phyloP scores from a whole-genome alignment of 1,284 basidiomycete genomes.

The Ganoderma boninense region DNA sequence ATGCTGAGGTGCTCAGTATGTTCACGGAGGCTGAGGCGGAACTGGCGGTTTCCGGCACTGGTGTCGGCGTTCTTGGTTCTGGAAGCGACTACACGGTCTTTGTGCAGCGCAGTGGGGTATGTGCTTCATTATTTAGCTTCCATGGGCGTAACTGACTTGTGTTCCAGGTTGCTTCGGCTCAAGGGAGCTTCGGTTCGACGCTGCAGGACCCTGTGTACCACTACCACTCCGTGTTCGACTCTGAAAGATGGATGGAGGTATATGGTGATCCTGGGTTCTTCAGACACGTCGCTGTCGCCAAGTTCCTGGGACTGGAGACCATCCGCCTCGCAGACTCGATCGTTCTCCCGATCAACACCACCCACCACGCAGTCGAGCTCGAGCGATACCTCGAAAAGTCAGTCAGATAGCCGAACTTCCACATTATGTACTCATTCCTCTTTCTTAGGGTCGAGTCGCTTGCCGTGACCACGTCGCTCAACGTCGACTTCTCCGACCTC shows the following conservation, averaged over 20 bases:
- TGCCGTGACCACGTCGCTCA: slow-evolving; percentile 35
- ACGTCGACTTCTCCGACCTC: slow-evolving; percentile 44
- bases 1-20: slow-evolving; percentile 36
- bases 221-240: slow-evolving; percentile 83
- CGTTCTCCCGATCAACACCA: slow-evolving; percentile 78
- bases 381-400: slow-evolving; percentile 58
- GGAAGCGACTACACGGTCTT: slow-evolving; percentile 86
- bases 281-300: slow-evolving; percentile 68
- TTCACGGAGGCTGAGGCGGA: slow-evolving; percentile 37
- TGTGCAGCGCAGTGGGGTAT: slow-evolving; percentile 61
- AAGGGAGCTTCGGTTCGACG: slow-evolving; percentile 57
- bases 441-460: slow-evolving; percentile 43
- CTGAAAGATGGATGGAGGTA: slow-evolving; percentile 72
- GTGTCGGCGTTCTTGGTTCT: slow-evolving; percentile 55
- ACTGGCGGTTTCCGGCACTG: slow-evolving; percentile 37
- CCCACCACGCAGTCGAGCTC: slow-evolving; percentile 68
- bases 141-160: background rate
- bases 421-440: background rate
- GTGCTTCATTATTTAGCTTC: slow-evolving; percentile 16
- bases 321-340: slow-evolving; percentile 69
- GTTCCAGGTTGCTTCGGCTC: slow-evolving; percentile 55
- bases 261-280: slow-evolving; percentile 79
- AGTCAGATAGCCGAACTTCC: slow-evolving; percentile 21
- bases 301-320: slow-evolving; percentile 69
- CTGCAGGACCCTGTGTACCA: slow-evolving; percentile 74